Evolutionary conservation across 2,329 filamentous ascomycete genomes (phyloP).

Genomic region (Neonectria hederae): DNA sequence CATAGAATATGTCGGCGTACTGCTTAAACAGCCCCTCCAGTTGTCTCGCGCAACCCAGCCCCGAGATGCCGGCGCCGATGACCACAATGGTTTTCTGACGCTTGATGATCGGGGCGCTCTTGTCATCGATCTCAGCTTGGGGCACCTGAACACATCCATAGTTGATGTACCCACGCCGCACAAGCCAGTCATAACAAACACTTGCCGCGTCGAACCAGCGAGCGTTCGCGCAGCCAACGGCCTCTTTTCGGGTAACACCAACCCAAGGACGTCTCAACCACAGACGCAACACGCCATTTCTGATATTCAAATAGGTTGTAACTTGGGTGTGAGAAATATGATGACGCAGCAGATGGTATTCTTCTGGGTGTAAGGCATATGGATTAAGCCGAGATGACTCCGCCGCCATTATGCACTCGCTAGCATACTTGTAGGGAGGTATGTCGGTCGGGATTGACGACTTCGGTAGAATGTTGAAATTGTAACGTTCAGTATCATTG

Average conservation of each 20-base stretch:
- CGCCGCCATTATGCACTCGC: slow-evolving; percentile 88
- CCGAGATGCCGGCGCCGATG: slow-evolving; percentile 93
- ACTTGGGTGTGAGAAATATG: slow-evolving; percentile 90
- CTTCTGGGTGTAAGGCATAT: slow-evolving; percentile 84
- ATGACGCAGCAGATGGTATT: slow-evolving; percentile 81
- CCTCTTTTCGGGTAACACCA: slow-evolving; percentile 83
- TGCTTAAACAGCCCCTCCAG: slow-evolving; percentile 87
- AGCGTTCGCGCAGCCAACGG: slow-evolving; percentile 86
- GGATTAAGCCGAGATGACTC: slow-evolving; percentile 90
- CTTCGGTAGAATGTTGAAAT: slow-evolving; percentile 73
- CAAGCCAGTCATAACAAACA: slow-evolving; percentile 91
- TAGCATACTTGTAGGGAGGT: slow-evolving; percentile 80
- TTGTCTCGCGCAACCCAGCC: slow-evolving; percentile 90
- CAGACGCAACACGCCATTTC: slow-evolving; percentile 90
- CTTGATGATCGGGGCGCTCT: slow-evolving; percentile 47
- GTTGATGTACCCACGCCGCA: slow-evolving; percentile 93
- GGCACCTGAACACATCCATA: slow-evolving; percentile 84
- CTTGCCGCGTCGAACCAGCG: slow-evolving; percentile 91
- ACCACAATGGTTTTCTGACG: slow-evolving; percentile 81
- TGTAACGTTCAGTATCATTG: slow-evolving; percentile 48
- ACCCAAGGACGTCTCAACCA: slow-evolving; percentile 90
- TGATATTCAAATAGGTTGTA: slow-evolving; percentile 94
- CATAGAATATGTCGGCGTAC: slow-evolving; percentile 73
- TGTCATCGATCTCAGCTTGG: slow-evolving; percentile 54
- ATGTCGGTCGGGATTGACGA: slow-evolving; percentile 85